Conservation (phyloP, 2,329 filamentous ascomycete species). For the Knoxdaviesia capensis region DNA sequence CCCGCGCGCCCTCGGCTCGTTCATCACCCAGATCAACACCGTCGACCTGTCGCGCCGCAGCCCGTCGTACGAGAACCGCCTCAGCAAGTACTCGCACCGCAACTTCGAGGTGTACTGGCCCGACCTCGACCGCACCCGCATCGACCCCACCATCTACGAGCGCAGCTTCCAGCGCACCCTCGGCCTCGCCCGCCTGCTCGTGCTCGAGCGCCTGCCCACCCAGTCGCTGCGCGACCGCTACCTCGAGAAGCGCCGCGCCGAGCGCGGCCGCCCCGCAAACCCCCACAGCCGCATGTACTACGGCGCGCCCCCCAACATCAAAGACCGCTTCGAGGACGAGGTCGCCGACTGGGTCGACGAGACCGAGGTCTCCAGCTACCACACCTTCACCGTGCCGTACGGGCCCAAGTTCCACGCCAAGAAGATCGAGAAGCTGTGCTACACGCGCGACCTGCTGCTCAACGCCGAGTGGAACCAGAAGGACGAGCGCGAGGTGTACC, state of each 20-base stretch:
- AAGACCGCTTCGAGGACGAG: slow-evolving; percentile 59
- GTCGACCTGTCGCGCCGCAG: slow-evolving; percentile 63
- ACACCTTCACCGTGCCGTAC: slow-evolving; percentile 56
- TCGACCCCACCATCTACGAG: slow-evolving; percentile 79
- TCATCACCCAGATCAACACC: slow-evolving; percentile 65
- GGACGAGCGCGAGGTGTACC: slow-evolving; percentile 52
- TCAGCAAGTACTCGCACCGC: slow-evolving; percentile 68
- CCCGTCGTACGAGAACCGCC: slow-evolving; percentile 70
- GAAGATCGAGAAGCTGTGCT: slow-evolving; percentile 65
- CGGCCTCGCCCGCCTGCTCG: slow-evolving; percentile 58
- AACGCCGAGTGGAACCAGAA: slow-evolving; percentile 76
- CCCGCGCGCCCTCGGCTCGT: slow-evolving; percentile 57
- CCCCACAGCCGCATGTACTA: slow-evolving; percentile 14
- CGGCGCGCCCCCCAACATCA: slow-evolving; percentile 42
- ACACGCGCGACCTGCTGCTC: slow-evolving; percentile 60
- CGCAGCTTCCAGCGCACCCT: slow-evolving; percentile 56
- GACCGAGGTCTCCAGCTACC: slow-evolving; percentile 59
- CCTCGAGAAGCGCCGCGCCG: slow-evolving; percentile 44
- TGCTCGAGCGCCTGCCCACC: slow-evolving; percentile 61
- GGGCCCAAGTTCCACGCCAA: slow-evolving; percentile 40
- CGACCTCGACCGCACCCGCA: slow-evolving; percentile 47
- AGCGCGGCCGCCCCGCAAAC: slow-evolving; percentile 45
- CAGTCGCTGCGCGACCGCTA: slow-evolving; percentile 48
- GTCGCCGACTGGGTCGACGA: slow-evolving; percentile 66
- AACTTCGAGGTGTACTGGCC: slow-evolving; percentile 75